Conservation (phyloP, 768 basidiomycete species). For the Boletus vermiculosoides region DNA sequence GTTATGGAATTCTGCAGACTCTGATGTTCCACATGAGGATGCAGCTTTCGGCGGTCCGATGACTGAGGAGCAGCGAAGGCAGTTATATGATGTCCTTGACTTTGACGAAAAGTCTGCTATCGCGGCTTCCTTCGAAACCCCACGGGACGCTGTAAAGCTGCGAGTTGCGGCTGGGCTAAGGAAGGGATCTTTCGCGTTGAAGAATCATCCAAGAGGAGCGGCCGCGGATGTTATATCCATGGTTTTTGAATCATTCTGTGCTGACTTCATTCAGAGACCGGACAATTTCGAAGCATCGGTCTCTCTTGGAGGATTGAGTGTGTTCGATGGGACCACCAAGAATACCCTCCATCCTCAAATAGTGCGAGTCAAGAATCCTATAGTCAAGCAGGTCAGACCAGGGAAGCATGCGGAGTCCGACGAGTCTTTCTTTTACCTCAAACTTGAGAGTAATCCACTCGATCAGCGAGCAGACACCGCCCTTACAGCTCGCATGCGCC, state of each 20-base stretch:
- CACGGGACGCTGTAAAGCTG: constrained; percentile 77
- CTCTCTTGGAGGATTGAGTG: constrained; percentile 80
- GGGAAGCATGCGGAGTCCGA: constrained; percentile 28
- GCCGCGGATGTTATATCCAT: constrained; percentile 77
- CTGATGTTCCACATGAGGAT: constrained; percentile 45
- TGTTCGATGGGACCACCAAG: constrained; percentile 87
- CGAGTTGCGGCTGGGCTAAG: constrained; percentile 75
- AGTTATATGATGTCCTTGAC: constrained; percentile 88
- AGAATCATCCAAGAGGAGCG: constrained; percentile 63
- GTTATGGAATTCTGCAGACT: constrained; percentile 73
- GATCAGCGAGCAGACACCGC: constrained; percentile 91
- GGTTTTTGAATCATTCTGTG: constrained; percentile 84
- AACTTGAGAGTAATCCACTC: constrained; percentile 89
- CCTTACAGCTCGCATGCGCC: constrained; percentile 84
- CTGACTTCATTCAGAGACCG: constrained; percentile 79
- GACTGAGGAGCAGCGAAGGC: constrained; percentile 86
- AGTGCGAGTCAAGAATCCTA: constrained; percentile 69
- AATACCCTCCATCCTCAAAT: constrained; percentile 86
- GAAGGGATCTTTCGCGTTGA: constrained; percentile 85
- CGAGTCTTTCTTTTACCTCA: constrained; percentile 82
- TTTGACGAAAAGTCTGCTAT: constrained; percentile 86
- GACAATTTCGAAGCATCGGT: constrained; percentile 85
- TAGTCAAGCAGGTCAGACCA: constrained; percentile 35
- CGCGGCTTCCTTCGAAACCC: constrained; percentile 63
- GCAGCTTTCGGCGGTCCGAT: constrained; percentile 62